Percentiles rank a stretch among this genome's conserved stretches.
Evolutionary conservation across 495 filamentous ascomycete species (phyloP).

Genomic region (Coniosporium apollinis): DNA sequence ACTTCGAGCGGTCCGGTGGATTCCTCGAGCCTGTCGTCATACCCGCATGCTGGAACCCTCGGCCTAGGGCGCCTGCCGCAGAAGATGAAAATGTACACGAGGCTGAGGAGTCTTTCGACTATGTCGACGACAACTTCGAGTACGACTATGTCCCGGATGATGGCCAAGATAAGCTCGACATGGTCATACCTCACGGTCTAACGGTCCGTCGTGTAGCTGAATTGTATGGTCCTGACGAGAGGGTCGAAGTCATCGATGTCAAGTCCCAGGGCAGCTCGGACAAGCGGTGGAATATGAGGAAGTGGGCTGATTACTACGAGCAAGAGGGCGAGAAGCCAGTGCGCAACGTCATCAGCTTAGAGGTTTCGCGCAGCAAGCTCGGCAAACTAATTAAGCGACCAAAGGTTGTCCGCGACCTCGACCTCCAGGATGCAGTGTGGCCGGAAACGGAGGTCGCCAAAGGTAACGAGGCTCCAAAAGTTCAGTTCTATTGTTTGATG

Average conservation of each 20-base stretch:
- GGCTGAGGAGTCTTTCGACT: slow-evolving; percentile 2
- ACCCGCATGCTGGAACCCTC: slow-evolving; percentile 48
- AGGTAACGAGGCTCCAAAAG: slow-evolving; percentile 42
- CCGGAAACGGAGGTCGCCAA: slow-evolving; percentile 41
- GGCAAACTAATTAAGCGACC: slow-evolving; percentile 50
- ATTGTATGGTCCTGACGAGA: slow-evolving; percentile 47
- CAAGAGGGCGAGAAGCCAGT: slow-evolving; percentile 43
- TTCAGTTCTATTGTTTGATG: slow-evolving; percentile 62
- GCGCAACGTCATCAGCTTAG: slow-evolving; percentile 61
- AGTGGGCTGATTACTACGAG: slow-evolving; percentile 65
- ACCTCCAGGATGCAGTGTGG: slow-evolving; percentile 60
- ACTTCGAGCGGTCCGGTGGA: slow-evolving; percentile 47
- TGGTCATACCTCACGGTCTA: slow-evolving; percentile 54
- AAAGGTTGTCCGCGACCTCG: slow-evolving; percentile 52
- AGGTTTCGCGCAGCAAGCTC: slow-evolving; percentile 51
- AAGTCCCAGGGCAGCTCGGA: slow-evolving; percentile 56
- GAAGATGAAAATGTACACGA: neutral
- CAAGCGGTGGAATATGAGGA: slow-evolving; percentile 52
- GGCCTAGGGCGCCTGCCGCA: slow-evolving; percentile 10
- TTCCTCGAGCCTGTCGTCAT: slow-evolving; percentile 59
- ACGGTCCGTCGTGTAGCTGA: slow-evolving; percentile 51
- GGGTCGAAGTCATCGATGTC: slow-evolving; percentile 60
- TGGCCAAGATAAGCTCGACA: slow-evolving; percentile 51
- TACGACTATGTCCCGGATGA: slow-evolving; percentile 36
- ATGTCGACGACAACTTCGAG: slow-evolving; percentile 15